Base-by-base conservation (phyloP, 2,329 filamentous ascomycete genomes). In the Aspergillus ibericus region DNA sequence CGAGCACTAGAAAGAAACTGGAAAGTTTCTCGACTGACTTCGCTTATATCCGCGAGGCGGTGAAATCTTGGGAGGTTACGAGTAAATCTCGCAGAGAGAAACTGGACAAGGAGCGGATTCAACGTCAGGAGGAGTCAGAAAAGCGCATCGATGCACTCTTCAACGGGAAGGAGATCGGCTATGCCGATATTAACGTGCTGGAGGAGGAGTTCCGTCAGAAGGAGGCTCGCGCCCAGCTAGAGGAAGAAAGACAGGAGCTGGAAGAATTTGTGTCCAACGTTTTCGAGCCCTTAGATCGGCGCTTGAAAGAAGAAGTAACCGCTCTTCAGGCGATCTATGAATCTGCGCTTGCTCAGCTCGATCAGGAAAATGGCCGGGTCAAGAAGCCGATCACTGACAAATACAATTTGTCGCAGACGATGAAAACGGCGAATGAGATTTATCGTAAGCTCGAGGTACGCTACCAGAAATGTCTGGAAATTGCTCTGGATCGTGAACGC, bases 111-210 rank as follows among this genome's bases (percentile, higher is more conserved):
- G 80, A 82, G 38, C 80, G 82, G 4, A 75, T 75, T 58, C 70
- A 70, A 54, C 80, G 83, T 13, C 80, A 83, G 66, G 78, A 82
- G 55, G 78, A 82, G 60, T 81, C 78, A 2, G 82, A 85, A 63
- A 72, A 71, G n/a, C 75, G 78, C 49, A 82, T 83, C 32, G 81
- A 85, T 61, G 75, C 77, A 1, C 73, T 85, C 1, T 85, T 84
- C 71, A 81, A 85, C 61, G 78, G 78, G 50, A 79, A 84, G 55
- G 80, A 84, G 62, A 84, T 85, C 46, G 82, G 81, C 0, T 85
- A 85, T 67, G 81, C 82, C 12, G 82, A 85, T 50, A 83, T 85
- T 63, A 80, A 79, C 36, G 75, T 76, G 15, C 72, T 85, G 9
- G 83, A 85, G 65, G 78, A 82, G 50, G 81, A 84, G 29, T 83